Evolutionary conservation across 2,329 filamentous ascomycete genomes (phyloP).

Genomic region (Aspergillaceae sp.): DNA sequence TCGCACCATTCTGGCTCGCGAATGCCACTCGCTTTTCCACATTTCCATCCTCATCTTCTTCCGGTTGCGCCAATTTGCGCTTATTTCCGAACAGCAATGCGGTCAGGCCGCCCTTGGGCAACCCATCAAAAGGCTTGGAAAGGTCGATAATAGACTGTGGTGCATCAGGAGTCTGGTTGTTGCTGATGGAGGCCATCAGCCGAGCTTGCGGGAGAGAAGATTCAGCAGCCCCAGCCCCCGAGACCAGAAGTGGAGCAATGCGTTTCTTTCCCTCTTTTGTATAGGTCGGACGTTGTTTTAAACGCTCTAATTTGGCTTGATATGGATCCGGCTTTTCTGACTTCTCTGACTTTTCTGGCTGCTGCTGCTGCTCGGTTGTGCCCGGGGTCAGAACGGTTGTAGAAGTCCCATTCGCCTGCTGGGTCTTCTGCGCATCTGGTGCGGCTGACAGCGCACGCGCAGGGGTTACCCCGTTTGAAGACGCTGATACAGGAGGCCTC

Average conservation of each 20-base stretch:
- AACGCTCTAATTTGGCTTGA: conserved; percentile 52
- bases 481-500: conserved; percentile 19
- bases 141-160: conserved; percentile 81
- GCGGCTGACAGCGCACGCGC: conserved; percentile 21
- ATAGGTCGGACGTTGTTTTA: conserved; percentile 88
- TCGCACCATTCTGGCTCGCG: conserved; percentile 57
- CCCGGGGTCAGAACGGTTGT: conserved; percentile 11
- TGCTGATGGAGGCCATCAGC: conserved; percentile 67
- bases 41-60: conserved; percentile 64
- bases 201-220: conserved; percentile 85
- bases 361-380: too few relatives aligned
- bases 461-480: conserved; percentile 38
- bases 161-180: conserved; percentile 59
- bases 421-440: conserved; percentile 24
- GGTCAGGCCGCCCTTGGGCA: conserved; percentile 81
- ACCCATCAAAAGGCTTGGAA: conserved; percentile 84
- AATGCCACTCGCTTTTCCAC: conserved; percentile 52
- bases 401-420: conserved; percentile 27
- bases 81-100: conserved; percentile 89
- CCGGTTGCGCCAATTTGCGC: conserved; percentile 64
- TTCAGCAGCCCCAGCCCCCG: conserved; percentile 75
- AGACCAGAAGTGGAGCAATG: conserved; percentile 83
- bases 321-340: conserved; percentile 44
- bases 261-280: conserved; percentile 97
- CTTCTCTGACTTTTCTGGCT: conserved; percentile 3